phyloP scores from a whole-genome alignment of 2,329 filamentous ascomycete species.

The Elsinoe ampelina region DNA sequence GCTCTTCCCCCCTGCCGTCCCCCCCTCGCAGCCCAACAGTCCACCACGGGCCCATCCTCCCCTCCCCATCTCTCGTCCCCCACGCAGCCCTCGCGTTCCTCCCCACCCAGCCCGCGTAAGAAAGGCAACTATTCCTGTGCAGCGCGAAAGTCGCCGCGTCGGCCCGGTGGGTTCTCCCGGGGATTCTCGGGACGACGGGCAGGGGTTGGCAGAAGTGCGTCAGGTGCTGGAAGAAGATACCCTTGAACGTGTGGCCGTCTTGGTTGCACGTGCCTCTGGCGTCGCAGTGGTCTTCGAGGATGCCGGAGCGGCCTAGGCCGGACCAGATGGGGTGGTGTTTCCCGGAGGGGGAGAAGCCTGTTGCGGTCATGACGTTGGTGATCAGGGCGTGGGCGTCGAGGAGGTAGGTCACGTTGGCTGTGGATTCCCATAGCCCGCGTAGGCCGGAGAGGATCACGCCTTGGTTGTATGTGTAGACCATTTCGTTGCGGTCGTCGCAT shows the following conservation, averaged over 20 bases:
- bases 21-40: constrained; percentile 28
- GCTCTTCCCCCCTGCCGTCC: neutral
- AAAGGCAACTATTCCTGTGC: constrained; percentile 54
- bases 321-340: constrained; percentile 44
- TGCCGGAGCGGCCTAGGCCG: constrained; percentile 65
- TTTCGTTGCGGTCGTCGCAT: constrained; percentile 73
- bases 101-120: constrained; percentile 62
- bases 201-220: constrained; percentile 66
- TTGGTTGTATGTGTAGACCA: constrained; percentile 95
- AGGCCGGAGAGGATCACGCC: constrained; percentile 78
- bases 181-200: constrained; percentile 33
- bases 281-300: constrained; percentile 79
- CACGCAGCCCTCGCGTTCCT: constrained; percentile 69
- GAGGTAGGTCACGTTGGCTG: constrained; percentile 61
- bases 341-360: constrained; percentile 56
- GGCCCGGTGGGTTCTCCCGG: constrained; percentile 36
- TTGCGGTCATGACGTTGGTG: constrained; percentile 63
- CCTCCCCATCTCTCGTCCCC: constrained; percentile 54
- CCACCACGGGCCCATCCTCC: constrained; percentile 86
- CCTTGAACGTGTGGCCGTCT: constrained; percentile 83
- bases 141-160: constrained; percentile 20
- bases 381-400: constrained; percentile 72
- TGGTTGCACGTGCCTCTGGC: constrained; percentile 65
- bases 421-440: constrained; percentile 69
- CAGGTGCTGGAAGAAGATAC: constrained; percentile 88